Percentiles rank a stretch among this genome's conserved stretches.
phyloP scores from a whole-genome alignment of 2,329 filamentous ascomycete genomes.

The Fusarium euwallaceae region DNA sequence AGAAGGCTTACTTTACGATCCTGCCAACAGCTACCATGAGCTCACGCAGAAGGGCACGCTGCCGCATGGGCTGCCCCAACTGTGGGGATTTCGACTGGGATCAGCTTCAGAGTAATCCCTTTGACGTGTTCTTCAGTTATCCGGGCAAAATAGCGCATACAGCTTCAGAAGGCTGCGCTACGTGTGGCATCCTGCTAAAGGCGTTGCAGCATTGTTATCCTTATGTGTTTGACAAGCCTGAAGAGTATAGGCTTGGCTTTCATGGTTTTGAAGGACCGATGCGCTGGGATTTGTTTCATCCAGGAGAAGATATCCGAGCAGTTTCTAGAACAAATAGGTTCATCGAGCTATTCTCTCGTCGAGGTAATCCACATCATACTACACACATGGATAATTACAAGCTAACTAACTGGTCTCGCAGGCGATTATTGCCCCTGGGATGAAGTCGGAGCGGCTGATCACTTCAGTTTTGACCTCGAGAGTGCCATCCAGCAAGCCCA shows the following conservation, averaged over 20 bases:
- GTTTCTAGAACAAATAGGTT: background rate
- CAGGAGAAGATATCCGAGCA: background rate
- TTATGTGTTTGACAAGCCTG: background rate
- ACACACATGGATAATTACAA: background rate
- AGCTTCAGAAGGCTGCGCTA: background rate
- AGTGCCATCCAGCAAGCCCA: background rate
- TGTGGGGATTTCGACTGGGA: conserved; percentile 16
- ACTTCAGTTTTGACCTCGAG: background rate
- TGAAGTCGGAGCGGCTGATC: conserved; percentile 1
- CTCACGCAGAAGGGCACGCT: background rate
- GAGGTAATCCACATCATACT: background rate
- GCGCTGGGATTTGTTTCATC: conserved; percentile 5
- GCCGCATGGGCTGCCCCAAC: background rate
- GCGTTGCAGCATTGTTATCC: conserved; percentile 4
- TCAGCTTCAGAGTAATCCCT: background rate
- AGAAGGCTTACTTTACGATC: no score
- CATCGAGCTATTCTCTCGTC: background rate
- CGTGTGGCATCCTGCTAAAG: background rate
- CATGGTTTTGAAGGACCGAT: conserved; percentile 16
- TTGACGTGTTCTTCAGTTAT: background rate
- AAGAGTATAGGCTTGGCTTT: background rate
- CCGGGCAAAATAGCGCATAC: background rate
- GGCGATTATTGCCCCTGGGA: conserved; percentile 5
- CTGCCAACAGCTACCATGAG: background rate
- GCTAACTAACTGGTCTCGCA: background rate